A percentile compares a stretch with the other conserved stretches of the same genome.
Conservation (phyloP, 169 alveolate genomes). For the Pseudocohnilembus persalinus region DNA sequence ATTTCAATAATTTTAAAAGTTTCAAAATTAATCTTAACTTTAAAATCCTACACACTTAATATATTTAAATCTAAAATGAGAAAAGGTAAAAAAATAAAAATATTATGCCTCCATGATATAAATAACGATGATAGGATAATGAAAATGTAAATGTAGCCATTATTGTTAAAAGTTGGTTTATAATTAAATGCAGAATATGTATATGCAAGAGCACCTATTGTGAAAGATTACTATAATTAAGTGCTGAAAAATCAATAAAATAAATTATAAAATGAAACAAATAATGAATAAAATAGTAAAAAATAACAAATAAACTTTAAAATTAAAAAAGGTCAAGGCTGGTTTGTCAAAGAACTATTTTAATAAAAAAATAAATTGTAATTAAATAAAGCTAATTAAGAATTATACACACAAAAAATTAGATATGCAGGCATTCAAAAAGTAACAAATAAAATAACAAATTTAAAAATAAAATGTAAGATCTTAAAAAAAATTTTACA, state of each 20-base stretch:
- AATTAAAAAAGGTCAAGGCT: not conserved
- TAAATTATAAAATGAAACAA: too few relatives aligned
- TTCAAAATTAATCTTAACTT: too few relatives aligned
- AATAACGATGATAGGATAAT: not conserved
- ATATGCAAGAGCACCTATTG: not conserved
- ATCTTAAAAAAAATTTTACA: too few relatives aligned
- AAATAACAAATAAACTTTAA: too few relatives aligned
- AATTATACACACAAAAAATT: too few relatives aligned
- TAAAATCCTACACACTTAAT: too few relatives aligned
- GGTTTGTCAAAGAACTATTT: not conserved
- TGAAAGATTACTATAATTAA: not conserved
- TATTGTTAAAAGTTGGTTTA: not conserved
- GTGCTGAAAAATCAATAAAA: not conserved
- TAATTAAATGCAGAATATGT: not conserved
- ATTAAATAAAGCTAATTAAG: not conserved
- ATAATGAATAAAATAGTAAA: too few relatives aligned
- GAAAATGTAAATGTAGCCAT: not conserved
- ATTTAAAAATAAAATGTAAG: too few relatives aligned
- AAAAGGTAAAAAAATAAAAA: not conserved
- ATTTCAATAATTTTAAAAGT: too few relatives aligned
- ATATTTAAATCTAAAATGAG: too few relatives aligned
- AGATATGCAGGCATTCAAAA: not conserved
- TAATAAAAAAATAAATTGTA: too few relatives aligned
- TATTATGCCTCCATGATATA: not conserved
- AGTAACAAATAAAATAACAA: not conserved